phyloP scores from a whole-genome alignment of 2,329 filamentous ascomycete genomes.

The Myriosclerotinia duriaeana region DNA sequence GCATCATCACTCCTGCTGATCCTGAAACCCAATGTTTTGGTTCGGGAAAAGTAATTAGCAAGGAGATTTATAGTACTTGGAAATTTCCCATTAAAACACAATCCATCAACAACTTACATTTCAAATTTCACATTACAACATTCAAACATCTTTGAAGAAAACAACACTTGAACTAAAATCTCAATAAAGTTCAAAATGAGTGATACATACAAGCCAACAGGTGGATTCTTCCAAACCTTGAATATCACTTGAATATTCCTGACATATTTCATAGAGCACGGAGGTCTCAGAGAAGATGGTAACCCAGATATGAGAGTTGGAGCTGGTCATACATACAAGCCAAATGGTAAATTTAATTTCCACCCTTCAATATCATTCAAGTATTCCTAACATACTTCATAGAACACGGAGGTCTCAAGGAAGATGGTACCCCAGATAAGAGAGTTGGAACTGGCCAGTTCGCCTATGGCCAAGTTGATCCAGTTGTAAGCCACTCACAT shows the following conservation, averaged over 20 bases:
- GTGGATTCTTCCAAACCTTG: slow-evolving; percentile 5
- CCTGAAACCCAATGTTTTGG: not conserved
- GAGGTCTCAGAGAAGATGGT: slow-evolving; percentile 46
- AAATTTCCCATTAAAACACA: not conserved
- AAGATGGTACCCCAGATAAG: slow-evolving; percentile 46
- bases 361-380: not conserved
- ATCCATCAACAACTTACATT: not conserved
- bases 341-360: slow-evolving; percentile 22
- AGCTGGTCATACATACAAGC: slow-evolving; percentile 39
- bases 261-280: slow-evolving; percentile 41
- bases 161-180: slow-evolving; percentile 1
- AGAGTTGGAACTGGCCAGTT: slow-evolving; percentile 42
- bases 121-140: not conserved
- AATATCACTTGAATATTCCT: not conserved
- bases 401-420: slow-evolving; percentile 46
- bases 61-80: slow-evolving; percentile 9
- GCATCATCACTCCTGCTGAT: not conserved
- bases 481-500: not conserved
- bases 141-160: not conserved
- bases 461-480: slow-evolving; percentile 13
- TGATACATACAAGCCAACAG: slow-evolving; percentile 29
- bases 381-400: not conserved
- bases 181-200: slow-evolving; percentile 26
- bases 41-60: not conserved
- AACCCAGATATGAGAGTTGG: slow-evolving; percentile 44